A percentile compares a stretch with the other conserved stretches of the same genome.
Conservation (phyloP, 1,284 basidiomycete genomes). For the Apiotrichum montevideense region DNA sequence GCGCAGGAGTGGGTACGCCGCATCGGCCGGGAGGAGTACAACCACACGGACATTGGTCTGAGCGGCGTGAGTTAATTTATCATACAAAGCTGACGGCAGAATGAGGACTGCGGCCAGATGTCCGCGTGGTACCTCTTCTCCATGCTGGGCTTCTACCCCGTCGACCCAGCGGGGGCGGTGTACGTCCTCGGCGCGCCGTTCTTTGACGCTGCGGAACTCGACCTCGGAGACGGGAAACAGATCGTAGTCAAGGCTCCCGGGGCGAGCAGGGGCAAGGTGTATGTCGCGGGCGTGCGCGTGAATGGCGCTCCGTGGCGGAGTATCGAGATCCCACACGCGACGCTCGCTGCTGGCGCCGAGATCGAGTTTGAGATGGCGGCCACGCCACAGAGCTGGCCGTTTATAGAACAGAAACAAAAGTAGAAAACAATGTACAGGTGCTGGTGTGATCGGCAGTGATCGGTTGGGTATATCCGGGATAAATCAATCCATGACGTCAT, state of each 20-base stretch:
- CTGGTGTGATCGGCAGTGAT: no score
- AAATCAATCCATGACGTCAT: no score
- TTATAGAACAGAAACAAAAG: no score
- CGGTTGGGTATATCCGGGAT: no score
- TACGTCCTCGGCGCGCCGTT: slow-evolving; percentile 74
- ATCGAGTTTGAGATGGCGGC: slow-evolving; percentile 63
- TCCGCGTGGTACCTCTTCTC: slow-evolving; percentile 79
- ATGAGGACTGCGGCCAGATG: slow-evolving; percentile 86
- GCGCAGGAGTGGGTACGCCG: slow-evolving; percentile 64
- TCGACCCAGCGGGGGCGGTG: slow-evolving; percentile 68
- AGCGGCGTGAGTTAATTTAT: slow-evolving; percentile 45
- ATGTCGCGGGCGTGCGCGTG: slow-evolving; percentile 56
- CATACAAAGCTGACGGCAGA: slow-evolving; percentile 48
- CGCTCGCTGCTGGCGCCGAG: slow-evolving; percentile 53
- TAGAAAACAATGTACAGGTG: no score
- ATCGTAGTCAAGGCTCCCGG: slow-evolving; percentile 52
- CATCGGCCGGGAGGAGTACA: slow-evolving; percentile 61
- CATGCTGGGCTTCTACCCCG: slow-evolving; percentile 77
- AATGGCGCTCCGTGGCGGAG: slow-evolving; percentile 50
- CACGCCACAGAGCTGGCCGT: slow-evolving; percentile 48
- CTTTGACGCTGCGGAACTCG: slow-evolving; percentile 81
- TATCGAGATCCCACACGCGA: slow-evolving; percentile 56
- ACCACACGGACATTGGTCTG: slow-evolving; percentile 53
- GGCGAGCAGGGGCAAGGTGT: slow-evolving; percentile 53
- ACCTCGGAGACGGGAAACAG: slow-evolving; percentile 47